Conservation (phyloP, 352 stramenopile species). For the Phytophthora sp. region DNA sequence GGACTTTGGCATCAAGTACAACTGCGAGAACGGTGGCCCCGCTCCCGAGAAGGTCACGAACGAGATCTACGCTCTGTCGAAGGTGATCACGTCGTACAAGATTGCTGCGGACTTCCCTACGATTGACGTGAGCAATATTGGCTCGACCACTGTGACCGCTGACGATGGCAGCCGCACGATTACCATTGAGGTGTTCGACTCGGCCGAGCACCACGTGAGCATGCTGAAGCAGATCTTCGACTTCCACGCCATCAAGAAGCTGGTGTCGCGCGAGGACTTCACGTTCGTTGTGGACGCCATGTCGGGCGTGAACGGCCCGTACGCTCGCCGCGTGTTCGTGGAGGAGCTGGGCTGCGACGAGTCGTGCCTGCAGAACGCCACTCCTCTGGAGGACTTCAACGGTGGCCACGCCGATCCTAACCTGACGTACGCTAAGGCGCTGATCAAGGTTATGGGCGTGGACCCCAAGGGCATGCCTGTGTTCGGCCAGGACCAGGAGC, state of each 20-base stretch:
- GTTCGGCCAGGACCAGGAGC: conserved; percentile 75
- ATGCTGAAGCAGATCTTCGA: conserved; percentile 98
- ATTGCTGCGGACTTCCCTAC: conserved; percentile 85
- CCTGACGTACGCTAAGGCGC: conserved; percentile 96
- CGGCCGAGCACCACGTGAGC: conserved; percentile 95
- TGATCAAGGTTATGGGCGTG: conserved; percentile 97
- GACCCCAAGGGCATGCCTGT: conserved; percentile 81
- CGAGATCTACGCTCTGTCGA: conserved; percentile 96
- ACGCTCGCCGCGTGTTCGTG: conserved; percentile 96
- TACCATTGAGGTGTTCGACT: conserved; percentile 98
- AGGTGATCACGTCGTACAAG: conserved; percentile 95
- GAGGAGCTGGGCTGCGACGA: conserved; percentile 92
- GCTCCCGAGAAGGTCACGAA: conserved; percentile 98
- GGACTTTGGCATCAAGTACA: conserved; percentile 99
- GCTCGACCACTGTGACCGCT: conserved; percentile 69
- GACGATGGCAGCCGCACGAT: conserved; percentile 92
- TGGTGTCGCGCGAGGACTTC: conserved; percentile 94
- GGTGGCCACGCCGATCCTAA: conserved; percentile 99
- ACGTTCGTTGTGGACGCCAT: conserved; percentile 97
- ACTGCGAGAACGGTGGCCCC: conserved; percentile 97
- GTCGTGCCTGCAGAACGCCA: conserved; percentile 92
- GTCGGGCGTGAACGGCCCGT: conserved; percentile 97
- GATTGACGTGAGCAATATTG: conserved; percentile 74
- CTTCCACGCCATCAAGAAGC: conserved; percentile 93
- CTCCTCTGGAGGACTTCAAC: conserved; percentile 97